A percentile compares a stretch with the other conserved stretches of the same genome.
These are phyloP conservation scores for Nepenthes mirabilis DNA, from an alignment of 148 eudicot genomes.

Conservation along the genomic window DNA sequence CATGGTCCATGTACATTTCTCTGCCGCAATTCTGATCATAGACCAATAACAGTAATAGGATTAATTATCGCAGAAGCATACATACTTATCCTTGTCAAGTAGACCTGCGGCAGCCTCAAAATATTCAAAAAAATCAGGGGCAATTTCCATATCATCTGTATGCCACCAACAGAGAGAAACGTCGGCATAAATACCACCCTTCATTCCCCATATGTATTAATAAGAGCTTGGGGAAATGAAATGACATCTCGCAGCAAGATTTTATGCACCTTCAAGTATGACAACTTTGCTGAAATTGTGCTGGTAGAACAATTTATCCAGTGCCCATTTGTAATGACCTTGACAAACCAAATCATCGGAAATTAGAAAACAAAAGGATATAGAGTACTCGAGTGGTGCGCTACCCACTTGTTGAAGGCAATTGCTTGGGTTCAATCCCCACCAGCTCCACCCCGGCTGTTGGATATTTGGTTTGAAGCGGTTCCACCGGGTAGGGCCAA, in stretches of 20 bases:
- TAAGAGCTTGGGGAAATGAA: neutral
- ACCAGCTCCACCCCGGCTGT: too few species aligned
- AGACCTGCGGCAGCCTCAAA: slow-evolving; percentile 88
- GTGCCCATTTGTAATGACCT: slow-evolving; percentile 99
- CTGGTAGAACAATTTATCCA: slow-evolving; percentile 77
- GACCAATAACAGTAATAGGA: neutral
- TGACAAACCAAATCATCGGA: slow-evolving; percentile 4
- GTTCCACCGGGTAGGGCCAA: too few species aligned
- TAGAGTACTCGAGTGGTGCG: neutral
- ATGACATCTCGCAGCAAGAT: too few species aligned
- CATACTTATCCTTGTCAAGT: slow-evolving; percentile 87
- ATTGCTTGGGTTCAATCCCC: too few species aligned
- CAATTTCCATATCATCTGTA: slow-evolving; percentile 98
- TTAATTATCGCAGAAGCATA: neutral
- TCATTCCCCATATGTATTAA: neutral
- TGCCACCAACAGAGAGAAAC: slow-evolving; percentile 6
- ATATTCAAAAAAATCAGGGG: slow-evolving; percentile 93
- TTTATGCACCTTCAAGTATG: slow-evolving; percentile 81
- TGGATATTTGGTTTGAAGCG: too few species aligned
- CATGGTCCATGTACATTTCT: too few species aligned
- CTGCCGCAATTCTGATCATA: neutral
- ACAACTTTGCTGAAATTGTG: slow-evolving; percentile 78
- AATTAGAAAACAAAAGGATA: slow-evolving; percentile 5
- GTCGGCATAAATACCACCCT: neutral
- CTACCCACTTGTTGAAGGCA: neutral